These are phyloP conservation scores for Anthostomella pinea DNA, from an alignment of 2,329 filamentous ascomycete species.

Conservation along the genomic window DNA sequence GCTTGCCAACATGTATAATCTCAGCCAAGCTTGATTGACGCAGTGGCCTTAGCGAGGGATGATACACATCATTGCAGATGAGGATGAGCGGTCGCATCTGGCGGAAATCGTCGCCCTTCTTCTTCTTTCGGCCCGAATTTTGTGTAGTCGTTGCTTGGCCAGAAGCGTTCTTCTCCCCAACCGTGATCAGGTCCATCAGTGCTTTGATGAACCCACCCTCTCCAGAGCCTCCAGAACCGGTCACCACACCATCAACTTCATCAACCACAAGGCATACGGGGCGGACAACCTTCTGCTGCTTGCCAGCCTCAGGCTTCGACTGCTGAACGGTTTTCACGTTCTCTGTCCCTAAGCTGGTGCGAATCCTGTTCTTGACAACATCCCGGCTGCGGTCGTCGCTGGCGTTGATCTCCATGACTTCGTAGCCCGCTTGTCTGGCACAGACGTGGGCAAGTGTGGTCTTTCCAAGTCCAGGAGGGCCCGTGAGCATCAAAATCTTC, in stretches of 20 bases:
- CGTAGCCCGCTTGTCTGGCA: slow-evolving; percentile 91
- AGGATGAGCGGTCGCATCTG: slow-evolving; percentile 85
- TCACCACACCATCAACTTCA: slow-evolving; percentile 91
- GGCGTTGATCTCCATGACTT: slow-evolving; percentile 95
- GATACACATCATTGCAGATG: slow-evolving; percentile 97
- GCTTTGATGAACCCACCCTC: slow-evolving; percentile 96
- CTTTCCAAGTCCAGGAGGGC: slow-evolving; percentile 90
- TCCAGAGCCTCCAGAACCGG: slow-evolving; percentile 71
- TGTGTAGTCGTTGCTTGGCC: slow-evolving; percentile 29
- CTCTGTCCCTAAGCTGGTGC: slow-evolving; percentile 89
- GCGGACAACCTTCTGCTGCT: slow-evolving; percentile 67
- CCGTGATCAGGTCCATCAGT: slow-evolving; percentile 80
- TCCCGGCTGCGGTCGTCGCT: slow-evolving; percentile 89
- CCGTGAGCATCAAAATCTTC: slow-evolving; percentile 87
- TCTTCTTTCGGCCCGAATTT: slow-evolving; percentile 51
- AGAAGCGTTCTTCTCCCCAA: slow-evolving; percentile 76
- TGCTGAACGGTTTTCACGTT: slow-evolving; percentile 78
- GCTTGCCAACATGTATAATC: slow-evolving; percentile 87
- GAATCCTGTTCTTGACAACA: slow-evolving; percentile 87
- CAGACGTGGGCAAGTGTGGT: slow-evolving; percentile 96
- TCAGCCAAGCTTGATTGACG: slow-evolving; percentile 84
- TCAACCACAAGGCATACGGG: slow-evolving; percentile 94
- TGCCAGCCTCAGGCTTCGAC: slow-evolving; percentile 47
- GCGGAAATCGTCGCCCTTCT: slow-evolving; percentile 81
- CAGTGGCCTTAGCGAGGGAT: slow-evolving; percentile 79